Evolutionary conservation across 2,329 filamentous ascomycete species (phyloP), one percentile per base, ranked within the genome.

Genomic region (Lachnum nothofagi): DNA sequence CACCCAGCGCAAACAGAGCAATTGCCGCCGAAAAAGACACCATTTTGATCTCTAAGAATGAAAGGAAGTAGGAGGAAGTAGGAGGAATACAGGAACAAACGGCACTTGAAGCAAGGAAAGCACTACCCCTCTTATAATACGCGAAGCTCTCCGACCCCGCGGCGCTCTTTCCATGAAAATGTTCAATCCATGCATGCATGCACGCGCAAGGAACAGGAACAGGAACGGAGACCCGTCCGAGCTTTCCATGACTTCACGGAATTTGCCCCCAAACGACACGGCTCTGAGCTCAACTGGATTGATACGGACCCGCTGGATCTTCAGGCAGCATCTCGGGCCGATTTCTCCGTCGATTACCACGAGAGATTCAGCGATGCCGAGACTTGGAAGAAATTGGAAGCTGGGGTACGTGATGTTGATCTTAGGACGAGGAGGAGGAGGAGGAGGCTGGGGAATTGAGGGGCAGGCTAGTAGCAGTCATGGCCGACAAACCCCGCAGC

Each of bases 1-100:
- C 60, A 35, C 40, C 43, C 38, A 49, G 41, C 22, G 42, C 46
- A 17, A 63, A 40, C 20, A 57, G 34, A 20, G 48, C 31, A 20
- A 42, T 46, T 27, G 33, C 44, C 19, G 20, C 27, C 25, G 44
- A n/a, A 14, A 51, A 46, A 44, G 47, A 27, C 51, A 53, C 51
- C 10, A 37, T 53, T 29, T 35, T 39, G 16, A n/a, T 17, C 2
- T 35, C 16, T 35, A 5, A n/a, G 6, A 27, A 12, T 27, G n/a
- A n/a, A n/a, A n/a, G n/a, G n/a, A n/a, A n/a, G n/a, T n/a, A n/a
- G n/a, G n/a, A n/a, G n/a, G n/a, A n/a, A n/a, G n/a, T n/a, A n/a
- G n/a, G n/a, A n/a, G n/a, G n/a, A n/a, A n/a, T n/a, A n/a, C n/a
- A n/a, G n/a, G n/a, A n/a, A n/a, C n/a, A n/a, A n/a, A n/a, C n/a